Conservation (phyloP, 2,329 filamentous ascomycete species). For the Fusarium begoniae region DNA sequence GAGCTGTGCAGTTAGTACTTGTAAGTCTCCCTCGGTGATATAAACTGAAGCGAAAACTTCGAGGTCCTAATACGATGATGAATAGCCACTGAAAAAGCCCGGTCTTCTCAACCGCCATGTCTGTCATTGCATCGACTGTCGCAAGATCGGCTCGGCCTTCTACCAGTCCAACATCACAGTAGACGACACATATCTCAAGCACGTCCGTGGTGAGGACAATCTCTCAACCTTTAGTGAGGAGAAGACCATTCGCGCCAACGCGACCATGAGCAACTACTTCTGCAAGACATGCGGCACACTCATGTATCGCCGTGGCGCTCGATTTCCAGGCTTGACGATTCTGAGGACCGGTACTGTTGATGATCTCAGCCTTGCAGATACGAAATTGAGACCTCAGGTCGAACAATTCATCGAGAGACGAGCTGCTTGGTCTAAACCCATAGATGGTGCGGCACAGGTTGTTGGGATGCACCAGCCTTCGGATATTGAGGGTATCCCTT, state of each 20-base stretch:
- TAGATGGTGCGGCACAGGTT: not conserved
- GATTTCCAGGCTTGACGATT: conserved; percentile 57
- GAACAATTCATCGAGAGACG: conserved; percentile 64
- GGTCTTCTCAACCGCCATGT: not conserved
- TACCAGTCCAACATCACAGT: conserved; percentile 1
- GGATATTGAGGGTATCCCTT: not conserved
- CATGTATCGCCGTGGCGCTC: conserved; percentile 63
- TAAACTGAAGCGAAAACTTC: not conserved
- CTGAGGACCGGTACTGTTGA: conserved; percentile 69
- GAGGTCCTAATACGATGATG: not conserved
- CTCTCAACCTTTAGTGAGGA: not conserved
- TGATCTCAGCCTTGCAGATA: conserved; percentile 67
- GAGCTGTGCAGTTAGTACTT: not conserved
- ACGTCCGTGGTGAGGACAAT: not conserved
- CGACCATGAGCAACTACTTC: conserved; percentile 68
- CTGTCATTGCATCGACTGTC: not conserved
- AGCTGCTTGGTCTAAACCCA: conserved; percentile 48
- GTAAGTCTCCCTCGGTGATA: not conserved
- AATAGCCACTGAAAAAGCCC: not conserved
- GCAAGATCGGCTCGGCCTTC: conserved; percentile 2
- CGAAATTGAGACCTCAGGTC: conserved; percentile 60
- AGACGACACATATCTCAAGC: not conserved
- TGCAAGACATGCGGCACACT: conserved; percentile 67
- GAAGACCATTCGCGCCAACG: not conserved
- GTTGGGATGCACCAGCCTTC: not conserved